A percentile compares a stretch with the other conserved stretches of the same genome.
phyloP scores from a whole-genome alignment of 352 stramenopile genomes.

The Phytopythium montanum region DNA sequence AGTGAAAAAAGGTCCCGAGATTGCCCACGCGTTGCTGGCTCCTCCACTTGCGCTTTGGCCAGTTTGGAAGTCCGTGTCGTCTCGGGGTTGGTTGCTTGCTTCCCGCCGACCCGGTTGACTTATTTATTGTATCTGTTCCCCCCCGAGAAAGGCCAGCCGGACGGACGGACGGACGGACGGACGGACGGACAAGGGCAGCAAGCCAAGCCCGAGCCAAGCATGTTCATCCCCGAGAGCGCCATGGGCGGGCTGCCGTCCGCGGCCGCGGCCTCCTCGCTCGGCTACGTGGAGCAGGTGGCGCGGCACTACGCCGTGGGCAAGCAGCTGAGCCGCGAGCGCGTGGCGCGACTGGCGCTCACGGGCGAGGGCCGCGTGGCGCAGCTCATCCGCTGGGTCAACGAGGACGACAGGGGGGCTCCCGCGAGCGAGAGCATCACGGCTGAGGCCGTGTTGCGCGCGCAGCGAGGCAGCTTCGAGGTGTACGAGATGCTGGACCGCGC shows the following conservation, averaged over 20 bases:
- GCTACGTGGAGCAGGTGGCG: conserved; percentile 54
- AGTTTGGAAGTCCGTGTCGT: neutral
- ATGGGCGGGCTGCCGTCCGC: conserved; percentile 17
- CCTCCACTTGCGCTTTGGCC: neutral
- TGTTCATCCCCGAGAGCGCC: conserved; percentile 23
- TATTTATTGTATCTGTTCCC: neutral
- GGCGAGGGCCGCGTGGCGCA: conserved; percentile 51
- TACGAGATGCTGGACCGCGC: conserved; percentile 61
- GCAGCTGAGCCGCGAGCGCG: conserved; percentile 35
- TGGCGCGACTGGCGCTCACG: conserved; percentile 35
- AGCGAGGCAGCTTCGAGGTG: conserved; percentile 77
- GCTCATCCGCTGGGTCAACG: conserved; percentile 61
- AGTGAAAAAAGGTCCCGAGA: too few relatives aligned
- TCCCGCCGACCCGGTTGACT: neutral
- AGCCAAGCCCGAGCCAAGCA: neutral
- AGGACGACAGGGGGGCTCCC: conserved; percentile 46
- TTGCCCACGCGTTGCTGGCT: too few relatives aligned
- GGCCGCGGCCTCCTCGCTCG: conserved; percentile 24
- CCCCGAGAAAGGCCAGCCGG: too few relatives aligned
- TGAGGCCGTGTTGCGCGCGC: conserved; percentile 47
- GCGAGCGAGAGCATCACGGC: conserved; percentile 19
- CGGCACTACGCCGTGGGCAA: conserved; percentile 53
- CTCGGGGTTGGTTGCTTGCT: neutral
- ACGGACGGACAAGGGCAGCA: neutral
- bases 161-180: neutral